Conservation (phyloP, 371 early-diverging fungal species). For the Sporodiniella umbellata region DNA sequence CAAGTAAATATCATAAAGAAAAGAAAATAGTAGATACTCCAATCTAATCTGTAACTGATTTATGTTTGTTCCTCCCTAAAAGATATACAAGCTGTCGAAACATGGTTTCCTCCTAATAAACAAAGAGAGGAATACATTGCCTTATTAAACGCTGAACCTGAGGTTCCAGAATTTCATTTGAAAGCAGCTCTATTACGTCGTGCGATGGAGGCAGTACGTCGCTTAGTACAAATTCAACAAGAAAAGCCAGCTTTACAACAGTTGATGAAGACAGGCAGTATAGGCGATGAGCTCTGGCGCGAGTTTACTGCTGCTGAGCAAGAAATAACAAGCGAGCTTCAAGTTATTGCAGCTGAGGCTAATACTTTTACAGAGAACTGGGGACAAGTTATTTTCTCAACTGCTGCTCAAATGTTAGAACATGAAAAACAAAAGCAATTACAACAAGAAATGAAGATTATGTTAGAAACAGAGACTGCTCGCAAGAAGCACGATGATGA, state of each 20-base stretch:
- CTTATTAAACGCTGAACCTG: slow-evolving; percentile 59
- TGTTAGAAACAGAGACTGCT: slow-evolving; percentile 33
- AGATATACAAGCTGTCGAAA: slow-evolving; percentile 47
- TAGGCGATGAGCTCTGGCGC: slow-evolving; percentile 87
- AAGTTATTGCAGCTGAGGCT: slow-evolving; percentile 77
- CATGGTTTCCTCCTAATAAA: slow-evolving; percentile 72
- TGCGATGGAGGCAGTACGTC: slow-evolving; percentile 80
- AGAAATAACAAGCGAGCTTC: slow-evolving; percentile 79
- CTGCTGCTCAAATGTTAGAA: slow-evolving; percentile 78
- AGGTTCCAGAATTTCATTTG: slow-evolving; percentile 61
- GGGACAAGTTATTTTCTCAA: slow-evolving; percentile 83
- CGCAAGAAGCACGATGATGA: slow-evolving; percentile 39
- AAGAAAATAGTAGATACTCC: not conserved
- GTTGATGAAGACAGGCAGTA: slow-evolving; percentile 79
- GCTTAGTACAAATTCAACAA: slow-evolving; percentile 73
- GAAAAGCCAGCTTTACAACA: slow-evolving; percentile 81
- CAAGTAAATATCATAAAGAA: slow-evolving; percentile 22
- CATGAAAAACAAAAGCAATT: slow-evolving; percentile 53
- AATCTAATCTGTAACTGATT: not conserved
- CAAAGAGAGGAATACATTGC: slow-evolving; percentile 73
- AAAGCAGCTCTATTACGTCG: slow-evolving; percentile 80
- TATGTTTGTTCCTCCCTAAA: too few relatives aligned
- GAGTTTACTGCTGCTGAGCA: slow-evolving; percentile 80
- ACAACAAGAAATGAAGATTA: slow-evolving; percentile 42
- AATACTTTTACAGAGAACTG: slow-evolving; percentile 82